phyloP scores from a whole-genome alignment of 1,284 basidiomycete species.

The Rhodotorula sp. region DNA sequence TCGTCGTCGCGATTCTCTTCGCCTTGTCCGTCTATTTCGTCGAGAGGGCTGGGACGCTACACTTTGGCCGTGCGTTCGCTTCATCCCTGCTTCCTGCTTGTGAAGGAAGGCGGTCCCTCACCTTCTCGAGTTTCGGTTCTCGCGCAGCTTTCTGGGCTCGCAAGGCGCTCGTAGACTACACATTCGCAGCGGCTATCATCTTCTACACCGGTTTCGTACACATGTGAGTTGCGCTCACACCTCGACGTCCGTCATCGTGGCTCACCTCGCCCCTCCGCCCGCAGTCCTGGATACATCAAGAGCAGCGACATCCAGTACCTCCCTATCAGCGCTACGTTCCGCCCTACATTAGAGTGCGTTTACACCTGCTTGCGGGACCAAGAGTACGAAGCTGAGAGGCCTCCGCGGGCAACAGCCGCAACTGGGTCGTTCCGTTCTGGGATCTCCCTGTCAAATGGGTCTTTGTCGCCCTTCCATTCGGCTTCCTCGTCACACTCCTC shows the following conservation, averaged over 20 bases:
- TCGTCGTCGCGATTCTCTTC: conserved; percentile 53
- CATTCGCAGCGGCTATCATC: conserved; percentile 50
- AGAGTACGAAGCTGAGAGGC: not conserved
- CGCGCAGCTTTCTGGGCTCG: conserved; percentile 48
- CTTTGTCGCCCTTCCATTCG: conserved; percentile 66
- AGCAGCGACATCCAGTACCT: conserved; percentile 37
- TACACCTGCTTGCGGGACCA: not conserved
- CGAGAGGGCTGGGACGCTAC: conserved; percentile 38
- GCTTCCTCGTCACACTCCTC: conserved; percentile 50
- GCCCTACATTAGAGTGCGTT: conserved; percentile 38
- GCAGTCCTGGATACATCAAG: conserved; percentile 44
- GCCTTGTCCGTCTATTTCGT: conserved; percentile 51
- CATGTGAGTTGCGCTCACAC: conserved; percentile 43
- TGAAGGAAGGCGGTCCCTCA: not conserved
- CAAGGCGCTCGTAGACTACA: conserved; percentile 49
- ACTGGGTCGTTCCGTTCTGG: conserved; percentile 91
- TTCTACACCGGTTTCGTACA: conserved; percentile 54
- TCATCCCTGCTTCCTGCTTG: no score
- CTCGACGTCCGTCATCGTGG: not conserved
- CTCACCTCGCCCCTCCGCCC: no score
- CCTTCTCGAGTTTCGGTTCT: not conserved
- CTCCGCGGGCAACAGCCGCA: conserved; percentile 21
- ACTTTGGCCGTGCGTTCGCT: conserved; percentile 35
- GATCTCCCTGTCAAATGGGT: conserved; percentile 85
- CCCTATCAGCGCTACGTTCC: conserved; percentile 39